phyloP scores from a whole-genome alignment of 306 rosid species.

The Psophocarpus tetragonolobus region DNA sequence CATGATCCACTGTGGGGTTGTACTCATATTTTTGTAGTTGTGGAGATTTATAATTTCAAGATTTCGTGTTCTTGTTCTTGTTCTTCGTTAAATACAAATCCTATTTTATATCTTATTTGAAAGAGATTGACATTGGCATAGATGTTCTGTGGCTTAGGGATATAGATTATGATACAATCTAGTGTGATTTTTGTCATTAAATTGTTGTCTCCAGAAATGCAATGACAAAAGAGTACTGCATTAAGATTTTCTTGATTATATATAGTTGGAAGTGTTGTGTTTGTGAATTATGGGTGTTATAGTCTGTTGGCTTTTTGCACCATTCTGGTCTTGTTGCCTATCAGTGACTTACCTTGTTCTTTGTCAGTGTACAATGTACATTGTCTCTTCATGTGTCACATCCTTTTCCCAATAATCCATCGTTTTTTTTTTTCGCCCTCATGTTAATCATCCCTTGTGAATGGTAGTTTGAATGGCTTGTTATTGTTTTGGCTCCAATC shows the following conservation, averaged over 20 bases:
- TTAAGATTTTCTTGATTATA: neutral
- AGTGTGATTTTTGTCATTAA: constrained; percentile 7
- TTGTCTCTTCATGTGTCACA: constrained; percentile 10
- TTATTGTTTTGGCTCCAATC: neutral
- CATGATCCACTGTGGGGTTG: constrained; percentile 45
- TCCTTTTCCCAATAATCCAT: neutral
- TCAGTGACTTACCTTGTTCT: neutral
- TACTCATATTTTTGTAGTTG: constrained; percentile 54
- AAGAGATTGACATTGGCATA: neutral
- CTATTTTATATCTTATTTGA: constrained; percentile 19
- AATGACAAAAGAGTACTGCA: neutral
- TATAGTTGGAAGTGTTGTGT: neutral
- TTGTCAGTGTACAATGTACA: neutral
- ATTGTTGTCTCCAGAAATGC: neutral
- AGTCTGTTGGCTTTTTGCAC: neutral
- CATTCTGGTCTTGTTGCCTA: neutral
- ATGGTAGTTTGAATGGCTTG: neutral
- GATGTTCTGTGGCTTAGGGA: constrained; percentile 23
- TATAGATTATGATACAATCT: neutral
- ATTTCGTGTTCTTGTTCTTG: constrained; percentile 20
- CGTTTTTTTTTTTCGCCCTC: neutral
- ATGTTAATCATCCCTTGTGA: neutral
- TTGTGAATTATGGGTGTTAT: neutral
- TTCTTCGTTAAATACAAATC: constrained; percentile 18
- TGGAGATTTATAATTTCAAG: constrained; percentile 40